Conservation (phyloP, 1,284 basidiomycete species). For the Trametes pubescens region DNA sequence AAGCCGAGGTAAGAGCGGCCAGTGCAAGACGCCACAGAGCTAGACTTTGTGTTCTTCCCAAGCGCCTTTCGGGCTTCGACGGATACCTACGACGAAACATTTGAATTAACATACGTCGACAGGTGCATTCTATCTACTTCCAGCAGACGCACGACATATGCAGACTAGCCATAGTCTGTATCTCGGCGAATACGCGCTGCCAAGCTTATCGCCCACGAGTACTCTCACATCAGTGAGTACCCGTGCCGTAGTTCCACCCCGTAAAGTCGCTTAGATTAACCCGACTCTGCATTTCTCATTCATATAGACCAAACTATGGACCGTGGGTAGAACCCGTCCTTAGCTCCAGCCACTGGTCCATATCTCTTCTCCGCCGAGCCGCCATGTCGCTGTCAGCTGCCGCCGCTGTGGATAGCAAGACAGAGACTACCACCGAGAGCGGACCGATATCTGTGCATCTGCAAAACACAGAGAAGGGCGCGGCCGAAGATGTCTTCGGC, state of each 20-base stretch:
- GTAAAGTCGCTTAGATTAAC: background rate
- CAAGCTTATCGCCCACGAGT: background rate
- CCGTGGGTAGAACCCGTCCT: background rate
- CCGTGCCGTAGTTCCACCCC: background rate
- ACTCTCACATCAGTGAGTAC: background rate
- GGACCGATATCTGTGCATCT: background rate
- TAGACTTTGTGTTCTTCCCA: too few species aligned
- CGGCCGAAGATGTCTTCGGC: conserved; percentile 42
- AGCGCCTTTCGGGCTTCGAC: too few species aligned
- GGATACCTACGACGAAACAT: too few species aligned
- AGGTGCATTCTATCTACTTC: too few species aligned
- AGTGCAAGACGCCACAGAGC: too few species aligned
- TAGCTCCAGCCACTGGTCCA: background rate
- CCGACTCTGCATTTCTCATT: background rate
- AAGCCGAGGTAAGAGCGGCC: too few species aligned
- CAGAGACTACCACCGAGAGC: conserved; percentile 2
- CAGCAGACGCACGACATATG: too few species aligned
- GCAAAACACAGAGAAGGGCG: conserved; percentile 8
- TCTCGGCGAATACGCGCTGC: background rate
- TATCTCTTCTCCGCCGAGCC: conserved; percentile 1
- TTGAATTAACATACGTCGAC: too few species aligned
- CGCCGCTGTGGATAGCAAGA: background rate
- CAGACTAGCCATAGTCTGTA: background rate
- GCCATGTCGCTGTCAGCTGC: conserved; percentile 8
- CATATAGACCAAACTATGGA: background rate